Base-by-base conservation (phyloP, 2,329 filamentous ascomycete genomes). In the Shiraia bambusicola region DNA sequence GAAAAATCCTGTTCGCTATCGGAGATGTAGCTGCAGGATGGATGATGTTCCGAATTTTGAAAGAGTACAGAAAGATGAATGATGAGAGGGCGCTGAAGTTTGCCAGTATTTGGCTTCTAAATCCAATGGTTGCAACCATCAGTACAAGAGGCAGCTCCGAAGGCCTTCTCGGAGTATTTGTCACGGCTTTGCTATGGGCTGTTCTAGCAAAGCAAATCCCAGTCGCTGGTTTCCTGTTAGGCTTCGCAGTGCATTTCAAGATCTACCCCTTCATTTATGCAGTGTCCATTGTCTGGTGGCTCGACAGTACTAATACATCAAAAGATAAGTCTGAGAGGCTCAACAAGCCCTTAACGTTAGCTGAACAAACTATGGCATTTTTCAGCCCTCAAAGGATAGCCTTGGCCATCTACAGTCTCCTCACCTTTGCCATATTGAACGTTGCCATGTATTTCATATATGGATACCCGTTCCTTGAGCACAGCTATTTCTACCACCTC, bases 251-350 rank as follows among this genome's bases (percentile, higher is more conserved):
- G 17, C 93, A 98, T 71, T 94, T 98, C 72, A 98, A 98, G 76
- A 97, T 98, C 47, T 98, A 98, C 61, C 93, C 93, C 0, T 95
- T 97, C 68, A 88, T 98, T 46, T 98, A 98, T 69, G 92, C 88
- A 2, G 81, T 84, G 0, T 83, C 86, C 3, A 84, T 93, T 29
- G 68, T 89, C 4, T 90, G 86, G 84, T 91, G 85, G 85, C 81
- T 92, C 72, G 86, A 88, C 53, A 72, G 71, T 2, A 76, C 78
- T 11, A 42, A 45, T 66, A 72, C 34, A 11, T 17, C 34, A 17
- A 34, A 36, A 26, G 47, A 48, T 7, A 47, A 35, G 12, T 8
- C 4, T 8, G 19, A 13, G 6, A 15, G 9, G 4, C 43, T 34
- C 26, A 11, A 41, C 7, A 39, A 40, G 11, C 3, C 34, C 1